Base-by-base conservation (phyloP, 2,329 filamentous ascomycete genomes). In the Pseudogymnoascus sp. region DNA sequence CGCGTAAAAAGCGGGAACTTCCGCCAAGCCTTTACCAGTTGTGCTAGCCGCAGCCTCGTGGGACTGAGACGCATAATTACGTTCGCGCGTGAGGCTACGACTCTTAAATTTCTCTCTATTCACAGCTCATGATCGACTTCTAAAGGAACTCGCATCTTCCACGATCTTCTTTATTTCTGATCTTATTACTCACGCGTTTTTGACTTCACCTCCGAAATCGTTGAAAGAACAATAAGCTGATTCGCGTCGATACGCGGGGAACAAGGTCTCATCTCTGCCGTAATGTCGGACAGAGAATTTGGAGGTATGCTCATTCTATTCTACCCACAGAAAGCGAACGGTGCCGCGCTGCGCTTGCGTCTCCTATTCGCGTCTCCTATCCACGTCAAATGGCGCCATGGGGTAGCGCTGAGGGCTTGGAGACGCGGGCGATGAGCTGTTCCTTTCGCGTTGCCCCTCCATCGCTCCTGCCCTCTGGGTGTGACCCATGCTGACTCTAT, bases 231-330 rank as follows among this genome's bases (percentile, higher is more conserved):
- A 56, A 56, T 34, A 56, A 56, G 25, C 25, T 56, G 46, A 56
- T n/a, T 56, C 23, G 46, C 46, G 46, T 18, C 46, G 46, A 56
- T 56, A 56, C 46, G 25, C 31, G 46, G 46, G 46, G 46, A 56
- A 56, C 46, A 56, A 56, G 31, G 46, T 56, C 46, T 56, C 46
- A 56, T 56, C 46, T 56, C 46, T 56, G 46, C 46, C 46, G 46
- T 31, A 11, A 88, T 88, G 85, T 88, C 85, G 63, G 85, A 88
- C 70, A 82, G 86, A 74, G 85, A 88, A 73, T 85, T 87, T 77
- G 82, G 80, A 75, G 82, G 85, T 86, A 72, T 76, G 84, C 77
- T 31, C 28, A 21, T 31, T 59, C 12, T 53, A 16, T 59, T 34
- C 46, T 34, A 56, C 7, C 8, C n/a, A 18, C 9, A 14, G 46